These are phyloP conservation scores for Alternaria rosae DNA, from an alignment of 2,329 filamentous ascomycete genomes.

Conservation along the genomic window DNA sequence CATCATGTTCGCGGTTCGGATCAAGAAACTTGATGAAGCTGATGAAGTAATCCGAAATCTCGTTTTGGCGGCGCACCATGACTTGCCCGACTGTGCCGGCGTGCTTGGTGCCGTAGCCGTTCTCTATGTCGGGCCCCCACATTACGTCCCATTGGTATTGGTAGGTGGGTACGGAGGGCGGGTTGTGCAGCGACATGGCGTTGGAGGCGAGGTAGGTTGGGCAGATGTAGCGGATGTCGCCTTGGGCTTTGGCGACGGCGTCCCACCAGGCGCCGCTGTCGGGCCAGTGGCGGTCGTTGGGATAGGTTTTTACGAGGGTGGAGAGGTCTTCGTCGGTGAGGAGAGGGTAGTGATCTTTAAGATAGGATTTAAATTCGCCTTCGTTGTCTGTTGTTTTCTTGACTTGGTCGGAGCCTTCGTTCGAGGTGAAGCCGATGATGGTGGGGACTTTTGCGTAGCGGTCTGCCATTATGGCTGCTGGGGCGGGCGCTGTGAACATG, in stretches of 20 bases:
- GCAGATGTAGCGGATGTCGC: slow-evolving; percentile 46
- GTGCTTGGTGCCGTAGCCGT: slow-evolving; percentile 46
- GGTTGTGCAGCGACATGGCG: slow-evolving; percentile 41
- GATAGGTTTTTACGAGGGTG: slow-evolving; percentile 34
- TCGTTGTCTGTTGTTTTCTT: slow-evolving; percentile 47
- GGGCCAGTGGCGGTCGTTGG: slow-evolving; percentile 46
- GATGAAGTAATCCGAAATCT: slow-evolving; percentile 44
- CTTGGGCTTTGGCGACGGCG: slow-evolving; percentile 44
- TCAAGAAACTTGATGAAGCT: slow-evolving; percentile 43
- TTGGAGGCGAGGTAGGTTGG: slow-evolving; percentile 43
- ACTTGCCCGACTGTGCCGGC: slow-evolving; percentile 44
- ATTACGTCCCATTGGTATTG: slow-evolving; percentile 48
- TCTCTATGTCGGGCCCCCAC: slow-evolving; percentile 38
- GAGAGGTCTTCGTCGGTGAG: slow-evolving; percentile 61
- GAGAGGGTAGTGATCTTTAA: slow-evolving; percentile 54
- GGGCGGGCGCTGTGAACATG: slow-evolving; percentile 39
- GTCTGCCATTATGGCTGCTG: slow-evolving; percentile 36
- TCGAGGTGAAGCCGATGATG: slow-evolving; percentile 44
- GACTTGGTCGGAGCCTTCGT: slow-evolving; percentile 53
- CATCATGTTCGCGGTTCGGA: slow-evolving; percentile 34
- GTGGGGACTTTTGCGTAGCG: slow-evolving; percentile 41
- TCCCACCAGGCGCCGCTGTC: slow-evolving; percentile 44
- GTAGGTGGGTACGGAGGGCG: slow-evolving; percentile 32
- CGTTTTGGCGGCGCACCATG: slow-evolving; percentile 38
- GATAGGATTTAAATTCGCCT: slow-evolving; percentile 46